These are phyloP conservation scores for Theobroma cacao DNA, from an alignment of 345 rosid genomes.

Conservation along the genomic window DNA sequence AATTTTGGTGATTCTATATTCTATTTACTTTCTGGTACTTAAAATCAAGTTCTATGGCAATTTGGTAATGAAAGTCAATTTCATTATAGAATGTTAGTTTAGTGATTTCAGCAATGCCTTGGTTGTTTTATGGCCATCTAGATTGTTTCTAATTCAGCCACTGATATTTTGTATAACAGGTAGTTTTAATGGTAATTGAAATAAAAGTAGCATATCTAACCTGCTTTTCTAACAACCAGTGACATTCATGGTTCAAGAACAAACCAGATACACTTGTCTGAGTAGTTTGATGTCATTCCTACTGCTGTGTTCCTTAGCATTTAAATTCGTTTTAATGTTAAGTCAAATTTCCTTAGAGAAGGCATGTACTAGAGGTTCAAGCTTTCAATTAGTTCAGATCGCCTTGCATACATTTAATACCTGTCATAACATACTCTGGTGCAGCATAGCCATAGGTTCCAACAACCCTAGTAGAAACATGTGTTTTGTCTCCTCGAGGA, in stretches of 20 bases:
- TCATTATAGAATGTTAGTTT: neutral
- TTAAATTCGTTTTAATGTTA: neutral
- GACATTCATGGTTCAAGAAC: neutral
- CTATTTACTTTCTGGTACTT: neutral
- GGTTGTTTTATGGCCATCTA: neutral
- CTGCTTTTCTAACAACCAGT: neutral
- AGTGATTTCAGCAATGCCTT: neutral
- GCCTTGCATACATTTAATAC: slow-evolving; percentile 21
- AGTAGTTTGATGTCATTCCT: neutral
- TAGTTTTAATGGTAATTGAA: neutral
- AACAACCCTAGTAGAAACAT: slow-evolving; percentile 82
- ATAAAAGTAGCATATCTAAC: neutral
- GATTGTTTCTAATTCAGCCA: neutral
- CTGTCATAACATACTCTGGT: slow-evolving; percentile 83
- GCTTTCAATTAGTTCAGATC: neutral
- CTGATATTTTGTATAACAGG: neutral
- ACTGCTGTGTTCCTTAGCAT: neutral
- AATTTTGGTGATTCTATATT: neutral
- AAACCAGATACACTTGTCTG: neutral
- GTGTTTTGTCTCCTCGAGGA: slow-evolving; percentile 85
- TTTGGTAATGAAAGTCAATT: neutral
- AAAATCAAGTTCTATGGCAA: neutral
- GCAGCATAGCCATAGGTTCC: slow-evolving; percentile 90
- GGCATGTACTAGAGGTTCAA: neutral
- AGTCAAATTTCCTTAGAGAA: slow-evolving; percentile 12